A percentile compares a stretch with the other conserved stretches of the same genome.
Conservation (phyloP, 202 grass and related monocot genomes). For the Setaria italica region DNA sequence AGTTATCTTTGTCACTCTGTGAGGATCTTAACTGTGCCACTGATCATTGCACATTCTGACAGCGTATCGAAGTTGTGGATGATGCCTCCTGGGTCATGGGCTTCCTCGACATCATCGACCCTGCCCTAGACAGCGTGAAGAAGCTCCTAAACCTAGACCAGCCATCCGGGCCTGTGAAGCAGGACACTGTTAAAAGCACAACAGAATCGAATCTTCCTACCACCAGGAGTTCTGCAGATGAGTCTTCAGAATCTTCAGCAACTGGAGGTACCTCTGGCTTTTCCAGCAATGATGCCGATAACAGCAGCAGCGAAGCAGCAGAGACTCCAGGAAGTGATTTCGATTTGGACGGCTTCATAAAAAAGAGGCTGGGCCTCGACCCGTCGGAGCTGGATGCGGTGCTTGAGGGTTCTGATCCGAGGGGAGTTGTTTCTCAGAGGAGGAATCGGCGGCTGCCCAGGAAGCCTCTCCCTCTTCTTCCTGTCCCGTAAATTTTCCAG, state of each 20-base stretch:
- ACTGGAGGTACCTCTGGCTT: conserved; percentile 18
- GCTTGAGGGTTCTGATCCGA: conserved; percentile 61
- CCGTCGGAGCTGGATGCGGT: conserved; percentile 58
- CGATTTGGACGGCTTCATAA: conserved; percentile 75
- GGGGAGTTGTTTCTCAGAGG: conserved; percentile 47
- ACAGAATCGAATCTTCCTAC: conserved; percentile 30
- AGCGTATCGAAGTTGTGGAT: conserved; percentile 92
- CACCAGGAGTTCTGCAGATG: conserved; percentile 28
- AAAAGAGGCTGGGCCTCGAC: conserved; percentile 66
- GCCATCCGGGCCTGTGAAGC: conserved; percentile 13
- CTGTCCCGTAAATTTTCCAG: conserved; percentile 26
- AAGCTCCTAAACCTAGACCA: conserved; percentile 77
- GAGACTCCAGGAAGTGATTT: conserved; percentile 48
- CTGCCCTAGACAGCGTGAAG: conserved; percentile 90
- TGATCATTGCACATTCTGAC: conserved; percentile 34
- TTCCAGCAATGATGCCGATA: not conserved
- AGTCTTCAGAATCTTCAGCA: conserved; percentile 21
- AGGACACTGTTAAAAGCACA: conserved; percentile 47
- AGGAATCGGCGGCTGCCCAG: conserved; percentile 53
- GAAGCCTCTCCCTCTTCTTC: conserved; percentile 60
- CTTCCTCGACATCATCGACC: conserved; percentile 90
- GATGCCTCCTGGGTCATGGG: conserved; percentile 95
- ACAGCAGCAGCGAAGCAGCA: not conserved
- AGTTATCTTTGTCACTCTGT: not conserved
- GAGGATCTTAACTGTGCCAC: not conserved